Evolutionary conservation across 129 eudicot species (phyloP).

Genomic region (Flaveria bidentis): DNA sequence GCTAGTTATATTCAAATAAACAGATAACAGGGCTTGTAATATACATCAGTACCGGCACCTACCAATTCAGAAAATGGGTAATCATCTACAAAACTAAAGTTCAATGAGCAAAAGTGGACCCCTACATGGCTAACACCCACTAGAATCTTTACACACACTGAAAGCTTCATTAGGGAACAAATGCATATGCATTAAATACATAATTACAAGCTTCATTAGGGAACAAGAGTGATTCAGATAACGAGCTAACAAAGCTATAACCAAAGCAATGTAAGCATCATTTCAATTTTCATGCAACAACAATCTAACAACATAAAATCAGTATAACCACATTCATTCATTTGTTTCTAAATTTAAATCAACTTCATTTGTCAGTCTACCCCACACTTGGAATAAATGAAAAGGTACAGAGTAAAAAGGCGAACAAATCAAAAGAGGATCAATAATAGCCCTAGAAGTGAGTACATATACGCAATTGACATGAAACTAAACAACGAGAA

Average conservation of each 20-base stretch:
- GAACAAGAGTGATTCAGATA: neutral
- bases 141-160: neutral
- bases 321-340: conserved; percentile 8
- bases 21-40: neutral
- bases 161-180: neutral
- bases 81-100: neutral
- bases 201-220: neutral
- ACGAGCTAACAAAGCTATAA: neutral
- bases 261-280: conserved; percentile 11
- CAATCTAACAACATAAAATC: neutral
- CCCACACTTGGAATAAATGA: conserved; percentile 2
- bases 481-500: conserved; percentile 6
- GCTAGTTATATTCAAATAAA: conserved; percentile 4
- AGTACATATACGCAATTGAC: conserved; percentile 11
- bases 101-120: neutral
- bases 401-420: neutral
- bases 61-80: neutral
- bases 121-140: neutral
- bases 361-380: conserved; percentile 8
- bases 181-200: neutral
- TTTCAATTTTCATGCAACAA: neutral
- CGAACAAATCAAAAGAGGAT: neutral
- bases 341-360: neutral
- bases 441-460: conserved; percentile 42
- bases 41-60: neutral